Evolutionary conservation across 2,329 filamentous ascomycete species (phyloP).

Genomic region (Xylariaceae sp.): DNA sequence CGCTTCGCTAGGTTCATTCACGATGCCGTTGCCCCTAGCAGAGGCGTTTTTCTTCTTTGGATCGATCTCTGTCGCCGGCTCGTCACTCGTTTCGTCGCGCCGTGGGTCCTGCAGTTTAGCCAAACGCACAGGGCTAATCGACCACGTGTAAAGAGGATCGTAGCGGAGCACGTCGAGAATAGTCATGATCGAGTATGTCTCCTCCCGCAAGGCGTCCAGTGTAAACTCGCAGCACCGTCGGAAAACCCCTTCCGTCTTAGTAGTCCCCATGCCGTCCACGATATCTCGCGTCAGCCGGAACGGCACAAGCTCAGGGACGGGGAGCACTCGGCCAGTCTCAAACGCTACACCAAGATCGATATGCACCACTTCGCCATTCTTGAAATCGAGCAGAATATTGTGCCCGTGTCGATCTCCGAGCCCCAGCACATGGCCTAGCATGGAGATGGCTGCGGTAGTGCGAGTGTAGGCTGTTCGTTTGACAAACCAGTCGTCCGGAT

Average conservation of each 20-base stretch:
- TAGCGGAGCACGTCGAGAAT: constrained; percentile 97
- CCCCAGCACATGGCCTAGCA: constrained; percentile 87
- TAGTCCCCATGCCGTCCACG: constrained; percentile 95
- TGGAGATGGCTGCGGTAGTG: constrained; percentile 90
- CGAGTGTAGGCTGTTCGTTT: constrained; percentile 86
- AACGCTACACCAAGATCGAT: constrained; percentile 97
- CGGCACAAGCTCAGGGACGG: constrained; percentile 90
- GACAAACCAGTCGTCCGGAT: constrained; percentile 94
- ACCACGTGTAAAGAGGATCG: constrained; percentile 95
- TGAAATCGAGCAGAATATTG: constrained; percentile 89
- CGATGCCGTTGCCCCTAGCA: constrained; percentile 32
- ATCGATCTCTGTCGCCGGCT: constrained; percentile 39
- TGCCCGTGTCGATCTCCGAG: constrained; percentile 93
- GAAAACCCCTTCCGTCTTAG: constrained; percentile 92
- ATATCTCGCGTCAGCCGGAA: constrained; percentile 93
- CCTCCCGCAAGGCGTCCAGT: constrained; percentile 87
- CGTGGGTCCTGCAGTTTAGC: constrained; percentile 62
- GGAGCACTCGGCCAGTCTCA: constrained; percentile 90
- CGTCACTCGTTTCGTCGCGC: constrained; percentile 41
- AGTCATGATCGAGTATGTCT: constrained; percentile 97
- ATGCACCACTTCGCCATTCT: constrained; percentile 89
- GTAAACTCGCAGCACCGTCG: constrained; percentile 98
- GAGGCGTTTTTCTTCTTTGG: constrained; percentile 38
- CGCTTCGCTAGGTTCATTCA: constrained; percentile 67
- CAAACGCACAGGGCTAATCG: constrained; percentile 67